Conservation (phyloP, 2,329 filamentous ascomycete species). For the Colletotrichum siamense region DNA sequence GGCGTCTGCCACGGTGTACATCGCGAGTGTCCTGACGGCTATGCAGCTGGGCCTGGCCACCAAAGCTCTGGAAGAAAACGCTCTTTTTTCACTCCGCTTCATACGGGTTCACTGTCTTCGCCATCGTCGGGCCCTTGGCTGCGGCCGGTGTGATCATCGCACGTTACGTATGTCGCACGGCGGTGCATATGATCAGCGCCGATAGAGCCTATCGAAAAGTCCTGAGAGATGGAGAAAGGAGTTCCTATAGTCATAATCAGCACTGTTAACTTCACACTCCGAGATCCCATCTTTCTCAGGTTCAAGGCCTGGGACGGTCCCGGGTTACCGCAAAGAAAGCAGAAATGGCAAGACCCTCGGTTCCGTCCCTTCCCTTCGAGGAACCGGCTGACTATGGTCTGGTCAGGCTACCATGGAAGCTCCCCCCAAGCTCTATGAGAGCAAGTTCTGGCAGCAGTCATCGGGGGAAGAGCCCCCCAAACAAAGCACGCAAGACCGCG, state of each 20-base stretch:
- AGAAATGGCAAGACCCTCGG: neutral
- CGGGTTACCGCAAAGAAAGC: accelerated
- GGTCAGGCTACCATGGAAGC: neutral
- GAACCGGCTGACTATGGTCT: too few species aligned
- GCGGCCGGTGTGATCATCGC: neutral
- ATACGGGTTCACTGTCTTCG: neutral
- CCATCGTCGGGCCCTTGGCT: neutral
- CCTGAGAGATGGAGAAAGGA: neutral
- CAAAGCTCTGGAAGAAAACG: neutral
- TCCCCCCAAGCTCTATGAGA: neutral
- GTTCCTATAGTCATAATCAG: neutral
- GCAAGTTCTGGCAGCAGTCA: neutral
- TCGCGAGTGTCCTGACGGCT: neutral
- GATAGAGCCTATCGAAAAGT: neutral
- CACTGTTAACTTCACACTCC: neutral
- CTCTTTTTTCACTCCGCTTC: neutral
- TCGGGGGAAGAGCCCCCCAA: neutral
- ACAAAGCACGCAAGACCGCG: neutral
- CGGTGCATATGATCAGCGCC: neutral
- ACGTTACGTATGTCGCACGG: neutral
- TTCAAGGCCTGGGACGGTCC: neutral
- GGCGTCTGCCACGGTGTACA: neutral
- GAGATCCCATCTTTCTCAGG: neutral
- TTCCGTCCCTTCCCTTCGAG: neutral
- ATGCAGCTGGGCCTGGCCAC: neutral